phyloP scores from a whole-genome alignment of 2,329 filamentous ascomycete species.

The Talaromyces sp. region DNA sequence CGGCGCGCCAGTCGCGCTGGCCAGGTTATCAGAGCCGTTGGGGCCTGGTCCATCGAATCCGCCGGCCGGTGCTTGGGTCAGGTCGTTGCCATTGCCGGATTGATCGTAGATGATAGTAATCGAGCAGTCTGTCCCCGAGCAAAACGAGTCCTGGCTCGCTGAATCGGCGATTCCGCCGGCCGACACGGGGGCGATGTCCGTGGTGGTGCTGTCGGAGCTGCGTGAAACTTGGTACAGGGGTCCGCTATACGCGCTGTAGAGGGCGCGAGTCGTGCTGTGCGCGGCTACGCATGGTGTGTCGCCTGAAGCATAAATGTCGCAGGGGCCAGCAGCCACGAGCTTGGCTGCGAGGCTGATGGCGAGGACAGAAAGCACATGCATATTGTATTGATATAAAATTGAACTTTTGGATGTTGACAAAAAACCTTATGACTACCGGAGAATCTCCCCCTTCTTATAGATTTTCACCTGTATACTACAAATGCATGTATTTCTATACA shows the following conservation, averaged over 20 bases:
- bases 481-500: neutral
- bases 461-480: neutral
- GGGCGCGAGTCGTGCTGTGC: conserved; percentile 59
- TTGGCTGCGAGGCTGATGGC: conserved; percentile 32
- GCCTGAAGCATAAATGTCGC: conserved; percentile 56
- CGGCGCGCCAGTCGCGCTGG: conserved; percentile 56
- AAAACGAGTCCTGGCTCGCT: conserved; percentile 57
- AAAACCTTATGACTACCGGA: too few species aligned
- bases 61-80: conserved; percentile 57
- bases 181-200: conserved; percentile 46
- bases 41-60: conserved; percentile 50
- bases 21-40: conserved; percentile 56
- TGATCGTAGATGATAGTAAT: conserved; percentile 64
- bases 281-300: conserved; percentile 60
- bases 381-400: neutral
- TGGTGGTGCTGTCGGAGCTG: conserved; percentile 45
- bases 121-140: conserved; percentile 55
- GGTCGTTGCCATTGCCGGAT: conserved; percentile 57
- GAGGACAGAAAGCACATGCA: conserved; percentile 11
- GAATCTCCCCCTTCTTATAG: neutral
- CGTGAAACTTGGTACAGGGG: conserved; percentile 58
- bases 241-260: conserved; percentile 52
- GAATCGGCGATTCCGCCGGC: conserved; percentile 61
- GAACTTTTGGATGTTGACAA: neutral
- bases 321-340: conserved; percentile 51